Percentiles rank a stretch among this genome's conserved stretches.
Conservation (phyloP, 225 moss, liverwort and hornwort genomes). For the Ulota crispa region DNA sequence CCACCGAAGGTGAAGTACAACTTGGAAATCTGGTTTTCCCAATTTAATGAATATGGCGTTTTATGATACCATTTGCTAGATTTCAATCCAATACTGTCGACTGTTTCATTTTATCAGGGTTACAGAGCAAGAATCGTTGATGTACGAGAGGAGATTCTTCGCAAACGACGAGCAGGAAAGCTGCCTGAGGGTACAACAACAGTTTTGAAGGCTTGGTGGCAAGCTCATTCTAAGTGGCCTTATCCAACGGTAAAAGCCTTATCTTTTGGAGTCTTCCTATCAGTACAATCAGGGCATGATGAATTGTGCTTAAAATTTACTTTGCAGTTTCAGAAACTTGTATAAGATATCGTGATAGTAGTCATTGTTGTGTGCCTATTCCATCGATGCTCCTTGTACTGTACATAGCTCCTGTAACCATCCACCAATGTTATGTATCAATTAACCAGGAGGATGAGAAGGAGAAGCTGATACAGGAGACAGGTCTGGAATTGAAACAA, state of each 20-base stretch:
- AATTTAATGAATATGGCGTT: too few species aligned
- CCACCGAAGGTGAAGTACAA: too few species aligned
- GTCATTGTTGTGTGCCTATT: neutral
- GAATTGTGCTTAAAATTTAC: neutral
- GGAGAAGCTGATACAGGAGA: constrained; percentile 71
- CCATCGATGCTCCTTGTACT: neutral
- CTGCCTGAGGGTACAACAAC: constrained; percentile 80
- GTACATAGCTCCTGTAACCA: neutral
- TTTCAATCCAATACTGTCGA: neutral
- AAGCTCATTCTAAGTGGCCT: constrained; percentile 73
- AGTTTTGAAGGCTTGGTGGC: constrained; percentile 78
- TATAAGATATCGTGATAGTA: neutral
- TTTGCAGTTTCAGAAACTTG: neutral
- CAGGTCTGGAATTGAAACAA: constrained; percentile 81
- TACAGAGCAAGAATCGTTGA: constrained; percentile 77
- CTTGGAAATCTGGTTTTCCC: too few species aligned
- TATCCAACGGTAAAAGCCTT: constrained; percentile 72
- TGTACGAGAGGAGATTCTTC: constrained; percentile 80
- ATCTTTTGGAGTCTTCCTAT: neutral
- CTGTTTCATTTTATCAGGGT: constrained; percentile 41
- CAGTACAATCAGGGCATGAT: neutral
- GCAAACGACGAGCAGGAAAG: constrained; percentile 83
- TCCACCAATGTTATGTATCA: neutral
- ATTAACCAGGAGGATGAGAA: constrained; percentile 78
- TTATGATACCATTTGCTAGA: neutral